A percentile compares a stretch with the other conserved stretches of the same genome.
Evolutionary conservation across 257 asterid species (phyloP).

Genomic region (Solanum appendiculatum): DNA sequence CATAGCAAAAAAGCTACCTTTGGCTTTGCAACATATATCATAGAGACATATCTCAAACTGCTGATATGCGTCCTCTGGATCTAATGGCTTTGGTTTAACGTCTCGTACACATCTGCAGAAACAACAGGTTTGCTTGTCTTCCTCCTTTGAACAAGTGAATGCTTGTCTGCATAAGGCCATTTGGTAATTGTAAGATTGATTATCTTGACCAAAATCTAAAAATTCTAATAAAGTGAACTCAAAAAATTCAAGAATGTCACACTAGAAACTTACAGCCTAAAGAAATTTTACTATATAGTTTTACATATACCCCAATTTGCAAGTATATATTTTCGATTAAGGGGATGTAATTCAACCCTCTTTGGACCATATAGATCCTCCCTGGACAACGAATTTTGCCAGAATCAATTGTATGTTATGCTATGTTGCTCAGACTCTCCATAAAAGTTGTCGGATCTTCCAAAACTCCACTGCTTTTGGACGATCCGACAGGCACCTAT

Average conservation of each 20-base stretch:
- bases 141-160: slow-evolving; percentile 49
- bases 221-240: not conserved
- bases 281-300: not conserved
- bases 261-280: not conserved
- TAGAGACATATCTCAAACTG: slow-evolving; percentile 22
- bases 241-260: not conserved
- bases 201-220: not conserved
- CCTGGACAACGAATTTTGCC: not conserved
- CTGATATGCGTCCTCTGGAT: slow-evolving; percentile 35
- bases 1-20: slow-evolving; percentile 10
- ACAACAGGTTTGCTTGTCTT: slow-evolving; percentile 34
- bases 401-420: not conserved
- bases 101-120: slow-evolving; percentile 39
- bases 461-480: not conserved
- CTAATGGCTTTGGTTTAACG: slow-evolving; percentile 38
- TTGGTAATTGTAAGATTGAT: not conserved
- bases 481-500: not conserved
- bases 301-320: not conserved
- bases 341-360: not conserved
- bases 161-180: slow-evolving; percentile 33
- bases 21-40: not conserved
- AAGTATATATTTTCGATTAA: not conserved
- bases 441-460: not conserved
- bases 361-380: not conserved
- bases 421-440: not conserved